phyloP scores from a whole-genome alignment of 768 basidiomycete genomes.

The Russula abietina region DNA sequence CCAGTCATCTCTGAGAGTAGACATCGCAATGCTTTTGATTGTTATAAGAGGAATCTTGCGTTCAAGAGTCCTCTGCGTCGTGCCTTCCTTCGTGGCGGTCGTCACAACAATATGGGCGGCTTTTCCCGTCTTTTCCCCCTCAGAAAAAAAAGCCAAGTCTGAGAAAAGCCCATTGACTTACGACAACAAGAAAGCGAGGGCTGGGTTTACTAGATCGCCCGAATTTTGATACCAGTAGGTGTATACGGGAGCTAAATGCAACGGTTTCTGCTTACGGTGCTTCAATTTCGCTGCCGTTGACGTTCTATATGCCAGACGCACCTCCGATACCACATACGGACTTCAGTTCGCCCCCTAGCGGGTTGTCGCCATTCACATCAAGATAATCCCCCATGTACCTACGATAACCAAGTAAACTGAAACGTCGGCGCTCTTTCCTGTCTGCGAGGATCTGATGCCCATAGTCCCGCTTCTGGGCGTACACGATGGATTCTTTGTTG shows the following conservation, averaged over 20 bases:
- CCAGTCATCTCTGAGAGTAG: conserved; percentile 92
- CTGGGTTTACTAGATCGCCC: conserved; percentile 85
- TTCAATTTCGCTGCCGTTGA: neutral
- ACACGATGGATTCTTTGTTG: conserved; percentile 90
- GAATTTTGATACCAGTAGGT: conserved; percentile 79
- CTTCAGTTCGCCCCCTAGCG: conserved; percentile 71
- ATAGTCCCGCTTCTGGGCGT: conserved; percentile 86
- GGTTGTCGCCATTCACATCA: conserved; percentile 73
- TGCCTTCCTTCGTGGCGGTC: conserved; percentile 52
- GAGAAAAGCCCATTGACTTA: conserved; percentile 38
- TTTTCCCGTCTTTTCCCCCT: conserved; percentile 60
- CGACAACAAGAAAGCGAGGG: conserved; percentile 86
- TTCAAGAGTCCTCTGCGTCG: conserved; percentile 54
- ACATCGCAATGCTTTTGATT: conserved; percentile 81
- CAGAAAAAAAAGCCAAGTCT: neutral
- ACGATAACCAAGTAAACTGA: conserved; percentile 89
- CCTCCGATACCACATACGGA: conserved; percentile 67
- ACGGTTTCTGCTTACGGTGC: conserved; percentile 60
- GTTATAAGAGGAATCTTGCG: conserved; percentile 86
- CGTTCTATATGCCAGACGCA: conserved; percentile 33
- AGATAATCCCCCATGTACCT: conserved; percentile 97
- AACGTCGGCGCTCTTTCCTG: conserved; percentile 89
- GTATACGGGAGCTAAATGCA: conserved; percentile 74
- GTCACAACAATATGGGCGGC: conserved; percentile 74
- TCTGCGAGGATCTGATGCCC: conserved; percentile 89